A percentile compares a stretch with the other conserved stretches of the same genome.
Conservation (phyloP, 2,329 filamentous ascomycete species). For the Phialocephala subalpina region DNA sequence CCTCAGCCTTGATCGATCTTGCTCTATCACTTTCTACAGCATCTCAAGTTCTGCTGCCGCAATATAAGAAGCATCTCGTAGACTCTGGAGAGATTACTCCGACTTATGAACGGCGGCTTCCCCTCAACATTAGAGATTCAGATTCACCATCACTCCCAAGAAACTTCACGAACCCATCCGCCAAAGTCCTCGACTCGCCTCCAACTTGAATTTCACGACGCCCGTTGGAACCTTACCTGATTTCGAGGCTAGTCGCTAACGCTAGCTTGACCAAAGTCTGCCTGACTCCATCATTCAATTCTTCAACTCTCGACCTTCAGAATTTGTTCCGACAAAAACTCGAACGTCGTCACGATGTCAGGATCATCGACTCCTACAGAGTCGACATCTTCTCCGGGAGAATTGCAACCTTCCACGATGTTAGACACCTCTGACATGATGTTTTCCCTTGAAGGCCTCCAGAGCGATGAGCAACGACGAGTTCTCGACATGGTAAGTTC, state of each 20-base stretch:
- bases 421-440: slow-evolving; percentile 15
- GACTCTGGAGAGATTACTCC: too few species aligned
- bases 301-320: not conserved
- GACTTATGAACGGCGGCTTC: too few species aligned
- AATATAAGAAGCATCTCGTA: too few species aligned
- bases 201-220: not conserved
- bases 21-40: too few species aligned
- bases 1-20: too few species aligned
- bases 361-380: not conserved
- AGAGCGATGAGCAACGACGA: slow-evolving; percentile 59
- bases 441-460: slow-evolving; percentile 37
- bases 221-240: not conserved
- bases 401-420: not conserved
- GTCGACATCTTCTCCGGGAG: not conserved
- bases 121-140: too few species aligned
- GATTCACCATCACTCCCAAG: too few species aligned
- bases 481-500: slow-evolving; percentile 55
- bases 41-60: too few species aligned
- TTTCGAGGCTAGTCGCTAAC: not conserved
- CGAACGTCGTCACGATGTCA: not conserved
- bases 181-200: not conserved
- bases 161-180: too few species aligned
- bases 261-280: not conserved
- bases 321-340: not conserved
- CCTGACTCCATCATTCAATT: not conserved